A percentile compares a stretch with the other conserved stretches of the same genome.
Evolutionary conservation across 2,329 filamentous ascomycete genomes (phyloP).

Genomic region (Hymenoscyphus linearis): DNA sequence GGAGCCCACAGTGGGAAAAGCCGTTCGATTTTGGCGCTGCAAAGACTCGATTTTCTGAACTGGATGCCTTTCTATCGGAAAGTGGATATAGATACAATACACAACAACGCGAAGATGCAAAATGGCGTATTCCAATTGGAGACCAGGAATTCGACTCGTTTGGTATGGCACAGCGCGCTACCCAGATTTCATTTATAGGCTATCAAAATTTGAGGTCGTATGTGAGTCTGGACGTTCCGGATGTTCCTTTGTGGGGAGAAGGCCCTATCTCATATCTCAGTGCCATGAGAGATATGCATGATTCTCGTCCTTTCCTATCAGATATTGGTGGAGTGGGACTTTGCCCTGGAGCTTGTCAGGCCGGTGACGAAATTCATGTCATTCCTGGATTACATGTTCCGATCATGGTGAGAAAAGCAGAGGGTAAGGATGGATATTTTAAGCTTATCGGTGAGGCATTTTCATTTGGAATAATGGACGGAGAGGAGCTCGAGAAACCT

Average conservation of each 20-base stretch:
- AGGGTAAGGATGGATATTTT: not conserved
- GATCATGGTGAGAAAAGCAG: not conserved
- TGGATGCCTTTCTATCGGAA: not conserved
- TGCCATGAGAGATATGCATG: not conserved
- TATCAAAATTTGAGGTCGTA: not conserved
- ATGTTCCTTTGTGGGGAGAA: not conserved
- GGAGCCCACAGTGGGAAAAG: not conserved
- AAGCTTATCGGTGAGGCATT: not conserved
- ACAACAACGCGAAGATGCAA: not conserved
- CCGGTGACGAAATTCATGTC: not conserved
- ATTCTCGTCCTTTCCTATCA: not conserved
- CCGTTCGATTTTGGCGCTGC: not conserved
- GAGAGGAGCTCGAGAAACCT: not conserved
- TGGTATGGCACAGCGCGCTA: not conserved
- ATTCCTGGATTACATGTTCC: not conserved
- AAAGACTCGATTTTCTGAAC: not conserved
- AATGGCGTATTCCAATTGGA: not conserved
- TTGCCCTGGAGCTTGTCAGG: not conserved
- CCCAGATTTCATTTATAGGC: not conserved
- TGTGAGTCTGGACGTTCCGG: not conserved
- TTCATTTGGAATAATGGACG: not conserved
- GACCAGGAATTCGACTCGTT: not conserved
- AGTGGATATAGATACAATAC: not conserved
- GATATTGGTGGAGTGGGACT: not conserved
- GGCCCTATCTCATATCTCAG: not conserved